Evolutionary conservation across 768 basidiomycete species (phyloP), one percentile per base, ranked within the genome.

Genomic region (Tricholoma flavovirens): DNA sequence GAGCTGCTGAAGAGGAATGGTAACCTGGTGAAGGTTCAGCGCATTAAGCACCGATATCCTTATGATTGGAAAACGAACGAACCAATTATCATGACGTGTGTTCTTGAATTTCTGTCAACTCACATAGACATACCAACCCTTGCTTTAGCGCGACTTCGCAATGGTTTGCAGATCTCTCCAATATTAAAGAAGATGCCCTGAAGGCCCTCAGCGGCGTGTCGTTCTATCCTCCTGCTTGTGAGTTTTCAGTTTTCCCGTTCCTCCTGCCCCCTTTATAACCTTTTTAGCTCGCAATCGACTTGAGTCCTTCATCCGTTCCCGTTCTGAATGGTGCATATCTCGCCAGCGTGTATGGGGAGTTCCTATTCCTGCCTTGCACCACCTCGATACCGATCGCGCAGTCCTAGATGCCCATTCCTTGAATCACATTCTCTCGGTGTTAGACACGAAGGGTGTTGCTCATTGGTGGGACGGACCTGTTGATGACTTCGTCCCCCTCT

Each of bases 281-380:
- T 51, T 32, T 49, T 17, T 29, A 97, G 95, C 93, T 2, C 85
- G 87, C 8, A 88, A 86, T 46, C 87, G 94, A n/a, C 83, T 99
- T 9, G 86, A 92, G 60, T 77, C 93, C 0, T 96, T 93, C 68
- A 78, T 98, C 51, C 81, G 76, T 2, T 88, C 87, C 0, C 90
- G 96, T 10, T 93, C 93, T 0, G 96, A 99, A 73, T 99, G 96
- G 96, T 99, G 96, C 65, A 98, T 99, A 55, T 98, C 96, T 38
- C 87, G 96, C 5, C 96, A 99, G 66, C 87, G 96, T 29, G 88
- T 90, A 17, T 99, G 96, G 96, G 96, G 96, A 17, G 91, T 97
- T 1, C 96, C 96, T 4, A 98, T 99, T 57, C 96, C 95, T 2
- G 86, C 90, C 2, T 72, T 99, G 2, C 80, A 93, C 65, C 83